Evolutionary conservation across 768 basidiomycete species (phyloP).

Genomic region (Tylopilus vinaceipallidus): DNA sequence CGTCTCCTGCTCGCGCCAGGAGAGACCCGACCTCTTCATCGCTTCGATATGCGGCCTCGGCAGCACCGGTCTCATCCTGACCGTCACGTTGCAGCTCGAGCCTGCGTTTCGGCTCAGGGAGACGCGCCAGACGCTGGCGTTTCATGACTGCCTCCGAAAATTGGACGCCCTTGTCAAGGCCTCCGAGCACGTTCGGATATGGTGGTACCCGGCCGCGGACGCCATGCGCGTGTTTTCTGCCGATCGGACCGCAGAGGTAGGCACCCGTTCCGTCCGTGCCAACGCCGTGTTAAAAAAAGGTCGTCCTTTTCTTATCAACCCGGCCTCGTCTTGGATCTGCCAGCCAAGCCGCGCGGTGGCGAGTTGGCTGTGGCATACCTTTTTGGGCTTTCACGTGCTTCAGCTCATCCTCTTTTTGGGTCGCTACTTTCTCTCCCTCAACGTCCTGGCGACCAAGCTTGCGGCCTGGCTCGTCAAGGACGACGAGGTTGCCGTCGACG

Average conservation of each 20-base stretch:
- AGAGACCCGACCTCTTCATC: conserved; percentile 74
- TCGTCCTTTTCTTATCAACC: too few relatives aligned
- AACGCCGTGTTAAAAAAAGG: too few relatives aligned
- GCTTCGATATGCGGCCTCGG: conserved; percentile 92
- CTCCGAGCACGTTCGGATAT: conserved; percentile 89
- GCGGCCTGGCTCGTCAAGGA: conserved; percentile 65
- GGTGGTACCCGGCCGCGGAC: conserved; percentile 91
- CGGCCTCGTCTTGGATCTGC: conserved; percentile 3
- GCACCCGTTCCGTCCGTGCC: conserved; percentile 27
- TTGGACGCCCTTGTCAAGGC: conserved; percentile 55
- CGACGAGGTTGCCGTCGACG: conserved; percentile 63
- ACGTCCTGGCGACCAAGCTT: conserved; percentile 60
- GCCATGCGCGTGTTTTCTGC: conserved; percentile 68
- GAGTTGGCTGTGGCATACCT: conserved; percentile 66
- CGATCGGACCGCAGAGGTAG: conserved; percentile 76
- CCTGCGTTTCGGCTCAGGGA: conserved; percentile 81
- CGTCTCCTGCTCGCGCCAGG: conserved; percentile 61
- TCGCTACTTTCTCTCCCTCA: conserved; percentile 60
- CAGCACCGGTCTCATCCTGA: conserved; percentile 82
- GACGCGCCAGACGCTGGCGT: conserved; percentile 55
- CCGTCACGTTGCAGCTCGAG: conserved; percentile 75
- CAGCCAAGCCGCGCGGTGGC: conserved; percentile 52
- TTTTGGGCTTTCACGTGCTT: conserved; percentile 77
- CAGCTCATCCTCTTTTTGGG: conserved; percentile 83
- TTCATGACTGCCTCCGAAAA: conserved; percentile 57